phyloP scores from a whole-genome alignment of 2,329 filamentous ascomycete species.

The Lasiodiplodia hormozganensis region DNA sequence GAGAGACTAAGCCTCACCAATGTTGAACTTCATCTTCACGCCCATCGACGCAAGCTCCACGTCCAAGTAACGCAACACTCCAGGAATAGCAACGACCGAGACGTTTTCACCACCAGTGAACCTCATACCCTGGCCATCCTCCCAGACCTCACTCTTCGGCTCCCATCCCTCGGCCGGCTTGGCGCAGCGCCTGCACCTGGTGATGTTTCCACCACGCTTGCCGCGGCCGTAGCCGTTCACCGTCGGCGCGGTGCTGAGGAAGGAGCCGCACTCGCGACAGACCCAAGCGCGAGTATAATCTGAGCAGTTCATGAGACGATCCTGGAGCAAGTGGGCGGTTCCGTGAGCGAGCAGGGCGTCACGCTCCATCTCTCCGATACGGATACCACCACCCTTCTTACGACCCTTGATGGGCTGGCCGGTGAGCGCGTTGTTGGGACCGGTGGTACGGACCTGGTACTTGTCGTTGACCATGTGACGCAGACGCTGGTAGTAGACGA shows the following conservation, averaged over 20 bases:
- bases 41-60: slow-evolving; percentile 97
- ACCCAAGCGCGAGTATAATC: slow-evolving; percentile 91
- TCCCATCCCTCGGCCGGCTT: slow-evolving; percentile 52
- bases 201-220: slow-evolving; percentile 64
- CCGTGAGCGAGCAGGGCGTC: slow-evolving; percentile 95
- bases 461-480: slow-evolving; percentile 99
- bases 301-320: slow-evolving; percentile 95
- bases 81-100: slow-evolving; percentile 89
- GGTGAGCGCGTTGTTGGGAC: slow-evolving; percentile 86
- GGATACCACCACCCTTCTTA: slow-evolving; percentile 96
- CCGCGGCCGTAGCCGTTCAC: slow-evolving; percentile 65
- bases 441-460: slow-evolving; percentile 96
- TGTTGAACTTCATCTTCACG: slow-evolving; percentile 89
- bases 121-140: slow-evolving; percentile 83
- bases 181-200: slow-evolving; percentile 82
- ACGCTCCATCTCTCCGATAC: slow-evolving; percentile 99
- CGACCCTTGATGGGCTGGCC: slow-evolving; percentile 97
- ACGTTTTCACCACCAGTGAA: slow-evolving; percentile 92
- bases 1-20: slow-evolving; percentile 50
- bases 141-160: slow-evolving; percentile 79
- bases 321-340: slow-evolving; percentile 91
- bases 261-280: slow-evolving; percentile 87
- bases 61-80: slow-evolving; percentile 90
- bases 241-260: slow-evolving; percentile 84
- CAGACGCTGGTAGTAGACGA: slow-evolving; percentile 97